Percentiles rank a stretch among this genome's conserved stretches.
Evolutionary conservation across 495 filamentous ascomycete genomes (phyloP).

Genomic region (Penicillium fimorum): DNA sequence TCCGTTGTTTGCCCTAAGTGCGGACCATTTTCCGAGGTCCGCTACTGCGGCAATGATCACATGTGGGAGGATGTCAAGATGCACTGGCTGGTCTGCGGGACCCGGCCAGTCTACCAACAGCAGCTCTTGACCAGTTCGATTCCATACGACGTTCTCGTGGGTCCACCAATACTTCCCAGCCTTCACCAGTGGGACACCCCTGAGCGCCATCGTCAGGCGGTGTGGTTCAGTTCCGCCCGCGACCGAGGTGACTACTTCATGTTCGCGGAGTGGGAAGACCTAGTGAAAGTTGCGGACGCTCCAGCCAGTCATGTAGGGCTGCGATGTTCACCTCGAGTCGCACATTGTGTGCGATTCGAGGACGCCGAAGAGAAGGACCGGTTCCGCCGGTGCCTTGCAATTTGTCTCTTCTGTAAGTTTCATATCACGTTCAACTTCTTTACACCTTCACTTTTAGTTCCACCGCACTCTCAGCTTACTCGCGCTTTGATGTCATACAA

Average conservation of each 20-base stretch:
- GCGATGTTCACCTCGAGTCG: constrained; percentile 28
- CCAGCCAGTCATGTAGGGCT: constrained; percentile 6
- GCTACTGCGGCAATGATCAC: constrained; percentile 45
- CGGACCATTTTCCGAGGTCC: constrained; percentile 40
- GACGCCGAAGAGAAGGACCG: constrained; percentile 32
- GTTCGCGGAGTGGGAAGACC: constrained; percentile 32
- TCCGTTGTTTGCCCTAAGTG: constrained; percentile 43
- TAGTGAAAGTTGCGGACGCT: constrained; percentile 7
- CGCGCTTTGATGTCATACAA: neutral
- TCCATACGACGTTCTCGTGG: constrained; percentile 14
- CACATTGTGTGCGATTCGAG: constrained; percentile 20
- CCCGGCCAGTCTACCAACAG: constrained; percentile 14
- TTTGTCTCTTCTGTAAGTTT: constrained; percentile 35
- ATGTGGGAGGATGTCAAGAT: constrained; percentile 31
- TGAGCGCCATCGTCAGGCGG: constrained; percentile 38
- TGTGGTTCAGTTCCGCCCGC: constrained; percentile 28
- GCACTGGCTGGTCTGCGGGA: constrained; percentile 38
- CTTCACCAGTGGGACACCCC: constrained; percentile 30
- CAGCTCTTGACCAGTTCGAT: constrained; percentile 22
- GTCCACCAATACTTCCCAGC: constrained; percentile 30
- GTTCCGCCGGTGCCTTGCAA: constrained; percentile 38
- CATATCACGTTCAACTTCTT: neutral
- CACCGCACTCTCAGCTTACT: neutral
- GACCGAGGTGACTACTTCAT: constrained; percentile 40
- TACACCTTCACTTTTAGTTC: neutral